Percentiles rank a stretch among this genome's conserved stretches.
Evolutionary conservation across 2,329 filamentous ascomycete genomes (phyloP).

Genomic region (Calonectria naviculata): DNA sequence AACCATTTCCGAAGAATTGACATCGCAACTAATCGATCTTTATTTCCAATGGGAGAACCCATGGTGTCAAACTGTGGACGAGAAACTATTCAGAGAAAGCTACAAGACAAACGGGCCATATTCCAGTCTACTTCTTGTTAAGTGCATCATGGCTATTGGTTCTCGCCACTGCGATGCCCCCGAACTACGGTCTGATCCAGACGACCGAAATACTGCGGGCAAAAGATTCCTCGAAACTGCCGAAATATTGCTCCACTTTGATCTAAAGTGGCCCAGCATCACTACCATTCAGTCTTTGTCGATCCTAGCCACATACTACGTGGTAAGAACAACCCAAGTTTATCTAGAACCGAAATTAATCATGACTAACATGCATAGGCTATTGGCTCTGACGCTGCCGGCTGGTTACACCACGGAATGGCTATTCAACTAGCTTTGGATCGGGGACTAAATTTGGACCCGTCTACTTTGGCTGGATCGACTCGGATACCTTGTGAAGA

Average conservation of each 20-base stretch:
- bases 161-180: constrained; percentile 47
- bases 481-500: background rate
- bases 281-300: constrained; percentile 50
- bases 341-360: background rate
- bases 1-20: constrained; percentile 30
- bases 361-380: constrained; percentile 34
- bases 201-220: constrained; percentile 48
- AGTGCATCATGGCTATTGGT: constrained; percentile 48
- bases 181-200: constrained; percentile 43
- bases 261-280: constrained; percentile 44
- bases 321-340: constrained; percentile 17
- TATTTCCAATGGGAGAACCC: constrained; percentile 52
- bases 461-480: background rate
- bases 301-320: constrained; percentile 46
- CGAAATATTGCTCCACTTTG: constrained; percentile 30
- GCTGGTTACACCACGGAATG: constrained; percentile 51
- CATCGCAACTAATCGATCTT: constrained; percentile 40
- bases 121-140: constrained; percentile 45
- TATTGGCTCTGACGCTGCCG: constrained; percentile 47
- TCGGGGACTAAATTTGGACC: constrained; percentile 51
- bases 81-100: constrained; percentile 47
- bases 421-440: constrained; percentile 48
- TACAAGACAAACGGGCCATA: constrained; percentile 40
- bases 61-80: constrained; percentile 49
- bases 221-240: constrained; percentile 44